Evolutionary conservation across 441 rosid species (phyloP).

Genomic region (Mallotus repandus): DNA sequence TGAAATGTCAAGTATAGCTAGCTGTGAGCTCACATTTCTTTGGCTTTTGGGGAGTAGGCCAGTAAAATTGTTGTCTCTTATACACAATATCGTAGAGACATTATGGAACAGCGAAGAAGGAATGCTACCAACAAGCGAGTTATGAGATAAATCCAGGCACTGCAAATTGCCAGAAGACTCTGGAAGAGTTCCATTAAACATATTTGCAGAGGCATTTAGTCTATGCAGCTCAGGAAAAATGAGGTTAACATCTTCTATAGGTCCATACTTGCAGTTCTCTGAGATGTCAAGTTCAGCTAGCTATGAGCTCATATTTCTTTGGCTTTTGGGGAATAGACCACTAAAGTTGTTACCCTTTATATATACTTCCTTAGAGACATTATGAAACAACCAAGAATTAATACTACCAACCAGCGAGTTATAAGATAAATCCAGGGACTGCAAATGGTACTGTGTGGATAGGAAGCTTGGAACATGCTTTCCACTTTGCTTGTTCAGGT

Average conservation of each 20-base stretch:
- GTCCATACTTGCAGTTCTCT: neutral
- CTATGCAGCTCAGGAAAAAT: neutral
- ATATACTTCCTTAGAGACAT: neutral
- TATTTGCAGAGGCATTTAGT: neutral
- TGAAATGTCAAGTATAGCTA: no score
- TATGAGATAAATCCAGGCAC: no score
- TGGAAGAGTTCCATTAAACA: neutral
- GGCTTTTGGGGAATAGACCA: neutral
- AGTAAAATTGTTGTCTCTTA: no score
- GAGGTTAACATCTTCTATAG: neutral
- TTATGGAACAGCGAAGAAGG: no score
- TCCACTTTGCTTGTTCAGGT: neutral
- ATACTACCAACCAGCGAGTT: neutral
- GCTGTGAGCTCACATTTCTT: no score
- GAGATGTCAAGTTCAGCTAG: neutral
- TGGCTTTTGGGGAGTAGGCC: no score
- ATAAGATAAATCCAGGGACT: conserved; percentile 8
- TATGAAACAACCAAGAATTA: conserved; percentile 5
- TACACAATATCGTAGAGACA: no score
- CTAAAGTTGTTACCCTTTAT: conserved; percentile 10
- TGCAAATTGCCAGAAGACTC: neutral
- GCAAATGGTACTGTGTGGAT: conserved; percentile 5
- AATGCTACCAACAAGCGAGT: no score
- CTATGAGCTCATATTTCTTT: neutral
- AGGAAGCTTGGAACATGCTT: neutral